Evolutionary conservation across 2,329 filamentous ascomycete species (phyloP), one percentile per base, ranked within the genome.

Genomic region (Lanzia echinophila): DNA sequence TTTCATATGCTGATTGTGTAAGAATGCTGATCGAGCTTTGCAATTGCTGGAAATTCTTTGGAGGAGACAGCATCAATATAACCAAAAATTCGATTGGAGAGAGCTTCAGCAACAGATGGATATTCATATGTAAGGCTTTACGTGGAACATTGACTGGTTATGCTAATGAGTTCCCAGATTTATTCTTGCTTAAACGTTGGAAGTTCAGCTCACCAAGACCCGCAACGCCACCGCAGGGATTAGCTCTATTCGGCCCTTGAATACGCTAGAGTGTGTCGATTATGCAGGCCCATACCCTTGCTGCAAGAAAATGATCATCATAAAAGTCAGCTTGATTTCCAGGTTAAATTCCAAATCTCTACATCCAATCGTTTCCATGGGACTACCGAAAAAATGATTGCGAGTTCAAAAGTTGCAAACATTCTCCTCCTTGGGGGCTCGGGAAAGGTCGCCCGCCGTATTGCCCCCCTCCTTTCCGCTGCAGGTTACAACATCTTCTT

Each of bases 381-480:
- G 19, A 10, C 17, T 19, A 7, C 20, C 11, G 41, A 28, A 3
- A 10, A 22, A n/a, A 44, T 44, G 41, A 19, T 15, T 12, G n/a
- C 38, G 2, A 34, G 33, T 15, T 19, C 22, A 12, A 24, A 15
- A 7, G 20, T 7, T 17, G 39, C 8, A 28, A 12, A 20, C 2
- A 34, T 53, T 15, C 6, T 44, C 43, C 60, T 78, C 7, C 63
- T 70, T 2, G 74, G 74, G 44, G 75, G 75, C 42, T 74, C 71
- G 1, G 74, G 75, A 53, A 76, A 74, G 46, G 68, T 75, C 1
- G 69, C 70, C 41, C 64, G 65, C n/a, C 69, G 70, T 32, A 63
- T 77, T 32, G 69, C 69, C 38, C 55, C 58, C 15, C 65, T 72
- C 3, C 67, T 75, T 13, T 59, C 67, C 3, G 49, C 58, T 8